Conservation (phyloP, 2,329 filamentous ascomycete species). For the Aureobasidium sp. region DNA sequence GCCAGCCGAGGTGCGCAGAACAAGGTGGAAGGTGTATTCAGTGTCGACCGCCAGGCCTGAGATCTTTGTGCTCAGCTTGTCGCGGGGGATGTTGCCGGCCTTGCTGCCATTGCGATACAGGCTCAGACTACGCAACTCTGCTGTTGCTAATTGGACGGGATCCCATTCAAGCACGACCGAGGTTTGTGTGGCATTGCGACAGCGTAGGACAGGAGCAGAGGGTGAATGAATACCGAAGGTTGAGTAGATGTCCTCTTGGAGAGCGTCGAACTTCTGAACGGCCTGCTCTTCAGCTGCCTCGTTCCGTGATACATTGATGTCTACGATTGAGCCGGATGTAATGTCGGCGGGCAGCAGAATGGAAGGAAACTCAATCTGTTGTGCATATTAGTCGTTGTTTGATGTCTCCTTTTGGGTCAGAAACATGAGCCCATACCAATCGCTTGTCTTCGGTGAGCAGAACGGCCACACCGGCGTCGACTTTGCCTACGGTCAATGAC, state of each 20-base stretch:
- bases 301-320: constrained; percentile 92
- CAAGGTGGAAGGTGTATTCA: constrained; percentile 89
- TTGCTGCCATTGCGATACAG: constrained; percentile 96
- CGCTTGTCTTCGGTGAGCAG: constrained; percentile 95
- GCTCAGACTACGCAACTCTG: constrained; percentile 79
- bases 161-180: constrained; percentile 98
- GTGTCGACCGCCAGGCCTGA: constrained; percentile 92
- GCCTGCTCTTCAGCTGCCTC: constrained; percentile 66
- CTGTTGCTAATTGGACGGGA: constrained; percentile 83
- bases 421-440: constrained; percentile 56
- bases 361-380: constrained; percentile 94
- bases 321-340: constrained; percentile 91
- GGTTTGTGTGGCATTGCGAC: constrained; percentile 97
- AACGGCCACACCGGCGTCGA: constrained; percentile 96
- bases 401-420: neutral
- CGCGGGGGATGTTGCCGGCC: constrained; percentile 85
- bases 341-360: constrained; percentile 95
- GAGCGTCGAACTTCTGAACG: constrained; percentile 66
- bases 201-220: constrained; percentile 69
- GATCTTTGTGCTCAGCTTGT: constrained; percentile 94
- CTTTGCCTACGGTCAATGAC: constrained; percentile 96
- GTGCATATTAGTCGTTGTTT: constrained; percentile 15
- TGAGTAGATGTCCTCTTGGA: constrained; percentile 83
- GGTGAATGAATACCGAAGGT: constrained; percentile 80
- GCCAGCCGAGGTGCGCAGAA: constrained; percentile 83